Base-by-base conservation (phyloP, 495 filamentous ascomycete species). In the Chaetomium tenue region DNA sequence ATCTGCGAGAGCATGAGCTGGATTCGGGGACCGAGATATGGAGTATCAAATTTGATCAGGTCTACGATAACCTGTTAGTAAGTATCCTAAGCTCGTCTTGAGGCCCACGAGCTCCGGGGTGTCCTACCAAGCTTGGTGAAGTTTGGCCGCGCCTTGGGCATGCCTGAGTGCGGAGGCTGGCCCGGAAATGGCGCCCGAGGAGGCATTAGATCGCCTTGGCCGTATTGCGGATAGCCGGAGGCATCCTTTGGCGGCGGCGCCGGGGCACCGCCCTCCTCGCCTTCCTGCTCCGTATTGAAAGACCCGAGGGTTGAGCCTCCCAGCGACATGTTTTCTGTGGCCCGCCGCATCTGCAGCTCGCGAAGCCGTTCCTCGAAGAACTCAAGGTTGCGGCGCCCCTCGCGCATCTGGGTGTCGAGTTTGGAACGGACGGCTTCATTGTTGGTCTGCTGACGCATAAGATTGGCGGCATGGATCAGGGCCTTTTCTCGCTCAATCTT, bases 401-500 rank as follows among this genome's bases (percentile, higher is more conserved):
- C 93, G 68, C 92, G 90, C 73, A 99, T 94, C 79, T 96, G 90
- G 59, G 86, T 87, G 66, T 98, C 93, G 69, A 94, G 86, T 64
- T 90, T 86, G 66, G 92, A 90, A 70, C 92, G 90, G 63, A 98
- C 92, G 61, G 86, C 79, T 61, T 90, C 88, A 76, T 99, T 98
- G 78, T 91, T 87, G 70, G 93, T 97, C 71, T 93, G 91, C 79
- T 91, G 90, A 81, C 92, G 89, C 91, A 99, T 96, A 63, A 89
- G 85, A 74, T 91, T 91, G 58, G 95, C 95, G 68, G 91, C 92
- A 77, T 91, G 88, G 83, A 99, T 94, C 68, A 99, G 86, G 70
- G 89, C 89, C 83, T 93, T 92, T 77, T 99, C 95, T 76, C 94
- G 86, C 83, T 97, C 92, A 78, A 98, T 97, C 91, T 99, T 98